Percentiles rank a stretch among this genome's conserved stretches.
These are phyloP conservation scores for Pythium utonaiense DNA, from an alignment of 352 stramenopile species.

Conservation along the genomic window DNA sequence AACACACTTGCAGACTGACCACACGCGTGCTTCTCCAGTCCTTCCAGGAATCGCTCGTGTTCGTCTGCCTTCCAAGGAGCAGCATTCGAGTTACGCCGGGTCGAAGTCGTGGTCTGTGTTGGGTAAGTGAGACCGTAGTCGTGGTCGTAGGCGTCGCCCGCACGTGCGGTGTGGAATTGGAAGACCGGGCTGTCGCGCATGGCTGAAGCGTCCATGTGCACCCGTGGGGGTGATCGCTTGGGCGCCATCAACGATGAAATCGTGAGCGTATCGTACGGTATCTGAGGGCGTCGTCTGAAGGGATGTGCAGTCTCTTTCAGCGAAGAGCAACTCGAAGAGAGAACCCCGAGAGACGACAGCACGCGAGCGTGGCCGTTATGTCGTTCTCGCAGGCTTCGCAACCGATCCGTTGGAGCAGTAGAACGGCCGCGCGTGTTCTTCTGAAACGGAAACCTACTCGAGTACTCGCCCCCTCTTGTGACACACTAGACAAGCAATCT, in stretches of 20 bases:
- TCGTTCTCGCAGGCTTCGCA: neutral
- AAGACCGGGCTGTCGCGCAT: slow-evolving; percentile 22
- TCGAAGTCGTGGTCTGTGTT: neutral
- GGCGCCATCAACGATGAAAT: neutral
- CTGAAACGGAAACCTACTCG: neutral
- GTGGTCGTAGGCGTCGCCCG: neutral
- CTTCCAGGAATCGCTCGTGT: slow-evolving; percentile 64
- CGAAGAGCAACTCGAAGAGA: neutral
- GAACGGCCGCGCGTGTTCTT: neutral
- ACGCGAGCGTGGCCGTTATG: neutral
- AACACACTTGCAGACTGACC: slow-evolving; percentile 35
- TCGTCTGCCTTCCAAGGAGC: slow-evolving; percentile 51
- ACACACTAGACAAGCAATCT: too few species aligned
- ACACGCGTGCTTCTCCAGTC: slow-evolving; percentile 58
- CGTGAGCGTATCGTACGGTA: neutral
- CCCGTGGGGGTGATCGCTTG: slow-evolving; percentile 4
- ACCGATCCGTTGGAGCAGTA: neutral
- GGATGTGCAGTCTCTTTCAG: neutral
- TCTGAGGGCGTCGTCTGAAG: neutral
- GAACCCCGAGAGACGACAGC: neutral
- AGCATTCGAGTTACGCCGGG: neutral
- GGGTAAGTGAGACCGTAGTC: neutral
- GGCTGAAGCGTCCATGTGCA: neutral
- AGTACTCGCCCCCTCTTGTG: neutral
- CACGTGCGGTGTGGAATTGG: slow-evolving; percentile 3